Base-by-base conservation (phyloP, 345 rosid species). In the Dipteronia sinensis region DNA sequence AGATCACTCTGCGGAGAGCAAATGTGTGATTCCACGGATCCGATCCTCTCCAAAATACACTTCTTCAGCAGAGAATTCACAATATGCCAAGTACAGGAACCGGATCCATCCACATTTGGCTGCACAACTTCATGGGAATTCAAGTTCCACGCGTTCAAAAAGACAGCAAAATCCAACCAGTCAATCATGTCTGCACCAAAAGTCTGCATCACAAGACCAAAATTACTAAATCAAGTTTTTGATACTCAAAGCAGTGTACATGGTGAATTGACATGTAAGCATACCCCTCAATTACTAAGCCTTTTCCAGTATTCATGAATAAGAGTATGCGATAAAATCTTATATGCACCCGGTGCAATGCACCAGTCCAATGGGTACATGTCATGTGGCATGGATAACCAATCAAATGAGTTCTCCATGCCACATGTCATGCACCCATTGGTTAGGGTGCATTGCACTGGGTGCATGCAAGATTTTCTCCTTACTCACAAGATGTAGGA, bases 131-230 rank as follows among this genome's bases (percentile, higher is more conserved):
- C 92, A 31, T 82, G 85, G 55, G 94, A 88, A 78, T 75, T 88
- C 85, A 93, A 80, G 77, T 88, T 94, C 95, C 91, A 94, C 13
- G 97, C 97, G 47, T 90, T 94, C 74, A 84, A 84, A 83, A 97
- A 91, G 67, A 94, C 94, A 7, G 95, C 87, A 79, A 97, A 87
- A 84, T 89, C 90, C 72, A 97, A 78, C 97, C 99, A 94, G 78
- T 90, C 97, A 58, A 93, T 79, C 67, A 74, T 47, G 16, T 91
- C 89, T 17, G 89, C 85, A 78, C 92, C 92, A 81, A 94, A 88
- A 72, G 81, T 92, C 99, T 93, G 91, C 63, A 55, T 66, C 75
- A 85, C 8, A 74, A 44, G n/a, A 62, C 4, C 23, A 40, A 80
- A 59, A 56, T 79, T 67, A 76, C 23, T 29, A 42, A 71, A 53